phyloP scores from a whole-genome alignment of 352 stramenopile genomes.

The Pelagophyceae sp. region DNA sequence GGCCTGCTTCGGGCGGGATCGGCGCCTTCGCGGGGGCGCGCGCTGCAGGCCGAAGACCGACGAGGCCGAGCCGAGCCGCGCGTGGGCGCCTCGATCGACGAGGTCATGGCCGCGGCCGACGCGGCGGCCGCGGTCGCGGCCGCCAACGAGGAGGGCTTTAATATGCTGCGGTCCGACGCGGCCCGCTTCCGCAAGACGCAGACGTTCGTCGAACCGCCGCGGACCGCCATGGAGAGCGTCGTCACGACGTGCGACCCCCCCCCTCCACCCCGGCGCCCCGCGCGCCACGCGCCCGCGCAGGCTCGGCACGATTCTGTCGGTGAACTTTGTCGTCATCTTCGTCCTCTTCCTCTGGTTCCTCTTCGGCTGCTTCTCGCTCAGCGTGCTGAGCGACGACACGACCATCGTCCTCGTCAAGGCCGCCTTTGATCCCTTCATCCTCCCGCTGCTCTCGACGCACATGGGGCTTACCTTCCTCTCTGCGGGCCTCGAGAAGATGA shows the following conservation, averaged over 20 bases:
- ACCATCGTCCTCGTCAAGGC: slow-evolving; percentile 13
- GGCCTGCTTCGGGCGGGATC: no score
- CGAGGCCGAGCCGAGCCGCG: no score
- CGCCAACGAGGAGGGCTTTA: not conserved
- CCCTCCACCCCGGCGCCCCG: no score
- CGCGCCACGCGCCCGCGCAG: not conserved
- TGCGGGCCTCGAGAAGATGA: slow-evolving; percentile 6
- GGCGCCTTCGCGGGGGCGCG: no score
- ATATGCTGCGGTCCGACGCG: not conserved
- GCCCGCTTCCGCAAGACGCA: not conserved
- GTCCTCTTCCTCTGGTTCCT: slow-evolving; percentile 3
- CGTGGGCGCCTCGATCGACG: no score
- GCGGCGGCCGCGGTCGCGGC: not conserved
- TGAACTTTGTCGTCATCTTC: slow-evolving; percentile 19
- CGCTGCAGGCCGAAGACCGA: no score
- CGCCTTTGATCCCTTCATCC: slow-evolving; percentile 19
- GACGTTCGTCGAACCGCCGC: not conserved
- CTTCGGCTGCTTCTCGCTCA: not conserved
- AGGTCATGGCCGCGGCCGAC: no score
- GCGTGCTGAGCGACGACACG: not conserved
- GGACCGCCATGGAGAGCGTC: not conserved
- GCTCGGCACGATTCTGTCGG: not conserved
- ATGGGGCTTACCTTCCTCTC: slow-evolving; percentile 16
- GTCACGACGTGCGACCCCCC: not conserved
- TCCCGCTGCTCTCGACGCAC: slow-evolving; percentile 16